Percentiles rank a stretch among this genome's conserved stretches.
These are phyloP conservation scores for Asterochloris sp. DNA, from an alignment of 139 green algal species.

Conservation along the genomic window DNA sequence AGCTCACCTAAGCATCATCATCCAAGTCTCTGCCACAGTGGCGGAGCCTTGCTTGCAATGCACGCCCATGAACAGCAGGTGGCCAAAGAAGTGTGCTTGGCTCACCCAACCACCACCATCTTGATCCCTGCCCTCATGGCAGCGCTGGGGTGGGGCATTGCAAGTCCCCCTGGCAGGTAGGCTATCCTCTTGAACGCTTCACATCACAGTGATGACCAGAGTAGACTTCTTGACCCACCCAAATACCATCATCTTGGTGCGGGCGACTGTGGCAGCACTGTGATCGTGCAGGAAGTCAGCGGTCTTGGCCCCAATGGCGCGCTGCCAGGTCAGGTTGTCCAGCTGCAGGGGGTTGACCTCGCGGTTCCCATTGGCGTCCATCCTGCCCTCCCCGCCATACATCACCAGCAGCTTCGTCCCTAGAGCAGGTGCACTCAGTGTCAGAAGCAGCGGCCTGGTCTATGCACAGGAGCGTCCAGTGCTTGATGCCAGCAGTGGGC, in stretches of 20 bases:
- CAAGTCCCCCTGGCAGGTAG: background rate
- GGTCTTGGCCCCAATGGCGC: slow-evolving; percentile 1
- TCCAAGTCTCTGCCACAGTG: no score
- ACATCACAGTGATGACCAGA: no score
- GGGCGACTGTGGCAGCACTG: slow-evolving; percentile 1
- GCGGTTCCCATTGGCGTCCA: background rate
- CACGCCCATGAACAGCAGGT: no score
- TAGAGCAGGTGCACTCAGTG: background rate
- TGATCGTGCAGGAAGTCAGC: slow-evolving; percentile 2
- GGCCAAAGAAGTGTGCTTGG: no score
- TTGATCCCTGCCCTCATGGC: background rate
- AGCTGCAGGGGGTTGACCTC: slow-evolving; percentile 15
- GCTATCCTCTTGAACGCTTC: background rate
- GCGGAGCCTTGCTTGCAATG: no score
- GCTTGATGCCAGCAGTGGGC: no score
- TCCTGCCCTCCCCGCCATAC: slow-evolving; percentile 4
- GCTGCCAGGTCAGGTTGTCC: slow-evolving; percentile 20
- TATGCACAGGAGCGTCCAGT: no score
- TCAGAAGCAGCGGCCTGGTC: no score
- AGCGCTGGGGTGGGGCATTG: background rate
- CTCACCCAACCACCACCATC: no score
- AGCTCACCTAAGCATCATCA: no score
- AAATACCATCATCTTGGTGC: slow-evolving; percentile 19
- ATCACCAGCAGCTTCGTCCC: slow-evolving; percentile 16
- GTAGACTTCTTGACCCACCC: background rate